These are phyloP conservation scores for Rhodotorula sp. DNA, from an alignment of 1,284 basidiomycete species.

Conservation along the genomic window DNA sequence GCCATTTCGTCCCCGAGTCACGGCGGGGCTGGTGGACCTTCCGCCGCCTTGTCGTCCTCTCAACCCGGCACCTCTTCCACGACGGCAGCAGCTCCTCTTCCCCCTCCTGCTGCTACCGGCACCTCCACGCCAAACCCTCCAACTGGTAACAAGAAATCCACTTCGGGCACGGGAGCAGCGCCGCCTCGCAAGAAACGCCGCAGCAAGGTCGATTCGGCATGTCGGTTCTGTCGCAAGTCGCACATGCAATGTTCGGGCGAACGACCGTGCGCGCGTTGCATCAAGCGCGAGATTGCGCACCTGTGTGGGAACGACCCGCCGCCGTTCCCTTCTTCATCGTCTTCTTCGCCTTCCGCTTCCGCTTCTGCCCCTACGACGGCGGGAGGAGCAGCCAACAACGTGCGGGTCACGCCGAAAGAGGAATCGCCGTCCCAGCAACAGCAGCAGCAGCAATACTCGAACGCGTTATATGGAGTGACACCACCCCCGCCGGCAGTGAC, in stretches of 20 bases:
- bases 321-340: no score
- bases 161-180: background rate
- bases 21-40: no score
- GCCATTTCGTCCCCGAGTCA: no score
- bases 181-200: constrained; percentile 35
- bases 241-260: constrained; percentile 52
- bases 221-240: constrained; percentile 50
- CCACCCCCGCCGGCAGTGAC: no score
- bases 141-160: background rate
- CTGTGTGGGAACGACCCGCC: constrained; percentile 46
- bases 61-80: background rate
- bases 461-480: no score
- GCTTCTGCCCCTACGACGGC: background rate
- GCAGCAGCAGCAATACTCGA: background rate
- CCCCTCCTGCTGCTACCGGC: background rate
- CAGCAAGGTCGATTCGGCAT: constrained; percentile 45
- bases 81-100: background rate
- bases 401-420: background rate
- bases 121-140: background rate
- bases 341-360: background rate
- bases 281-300: constrained; percentile 53
- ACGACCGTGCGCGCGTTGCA: constrained; percentile 50
- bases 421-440: background rate
- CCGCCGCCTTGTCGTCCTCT: background rate
- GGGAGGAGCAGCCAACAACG: background rate